Evolutionary conservation across 2,329 filamentous ascomycete genomes (phyloP).

Genomic region (Bipolaris victoriae): DNA sequence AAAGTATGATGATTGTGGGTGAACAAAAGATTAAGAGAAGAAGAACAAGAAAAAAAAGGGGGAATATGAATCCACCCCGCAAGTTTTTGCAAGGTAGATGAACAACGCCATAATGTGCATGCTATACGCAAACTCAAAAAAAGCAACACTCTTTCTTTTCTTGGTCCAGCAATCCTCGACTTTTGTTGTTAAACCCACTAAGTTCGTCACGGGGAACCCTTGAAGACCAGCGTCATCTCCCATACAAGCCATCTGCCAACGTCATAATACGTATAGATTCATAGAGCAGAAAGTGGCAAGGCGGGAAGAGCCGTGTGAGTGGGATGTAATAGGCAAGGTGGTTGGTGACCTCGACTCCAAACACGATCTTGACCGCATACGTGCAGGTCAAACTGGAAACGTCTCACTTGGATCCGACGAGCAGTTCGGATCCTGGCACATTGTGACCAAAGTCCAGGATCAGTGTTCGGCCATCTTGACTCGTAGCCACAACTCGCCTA

Average conservation of each 20-base stretch:
- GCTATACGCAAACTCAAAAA: slow-evolving; percentile 10
- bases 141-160: not conserved
- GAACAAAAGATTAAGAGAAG: not conserved
- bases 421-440: slow-evolving; percentile 59
- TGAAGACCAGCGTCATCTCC: not conserved
- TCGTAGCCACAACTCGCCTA: slow-evolving; percentile 89
- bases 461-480: slow-evolving; percentile 89
- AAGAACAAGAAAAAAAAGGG: not conserved
- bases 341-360: not conserved
- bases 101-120: slow-evolving; percentile 8
- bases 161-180: not conserved
- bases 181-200: not conserved
- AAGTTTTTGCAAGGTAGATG: not conserved
- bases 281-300: not conserved
- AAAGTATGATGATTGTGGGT: not conserved
- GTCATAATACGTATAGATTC: not conserved
- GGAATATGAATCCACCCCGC: not conserved
- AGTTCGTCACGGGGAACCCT: not conserved
- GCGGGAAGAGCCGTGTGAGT: slow-evolving; percentile 1
- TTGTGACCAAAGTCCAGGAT: slow-evolving; percentile 88
- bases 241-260: not conserved
- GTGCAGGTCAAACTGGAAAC: not conserved
- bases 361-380: slow-evolving; percentile 1
- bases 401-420: slow-evolving; percentile 37
- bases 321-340: not conserved